Evolutionary conservation across 495 filamentous ascomycete species (phyloP).

Genomic region (Lentithecium fluviatile): DNA sequence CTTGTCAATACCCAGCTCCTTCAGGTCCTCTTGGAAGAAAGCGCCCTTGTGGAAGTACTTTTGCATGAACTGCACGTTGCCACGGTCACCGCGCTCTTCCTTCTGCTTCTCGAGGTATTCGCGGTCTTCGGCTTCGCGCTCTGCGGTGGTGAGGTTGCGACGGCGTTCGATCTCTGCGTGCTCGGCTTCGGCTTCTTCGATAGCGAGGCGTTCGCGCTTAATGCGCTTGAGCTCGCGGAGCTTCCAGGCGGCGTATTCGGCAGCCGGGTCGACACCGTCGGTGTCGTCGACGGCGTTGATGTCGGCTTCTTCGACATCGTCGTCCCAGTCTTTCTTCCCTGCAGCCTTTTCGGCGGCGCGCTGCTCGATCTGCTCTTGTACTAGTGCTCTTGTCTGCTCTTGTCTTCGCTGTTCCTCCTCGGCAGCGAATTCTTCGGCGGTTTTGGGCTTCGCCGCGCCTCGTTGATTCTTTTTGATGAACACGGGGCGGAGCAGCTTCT

Average conservation of each 20-base stretch:
- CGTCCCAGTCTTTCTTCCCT: conserved; percentile 79
- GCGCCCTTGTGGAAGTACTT: conserved; percentile 97
- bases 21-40: conserved; percentile 82
- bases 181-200: conserved; percentile 81
- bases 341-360: conserved; percentile 71
- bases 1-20: conserved; percentile 67
- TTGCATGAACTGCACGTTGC: conserved; percentile 89
- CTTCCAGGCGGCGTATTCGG: conserved; percentile 91
- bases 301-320: conserved; percentile 59
- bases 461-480: conserved; percentile 87
- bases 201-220: conserved; percentile 77
- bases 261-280: conserved; percentile 83
- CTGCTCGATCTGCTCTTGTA: conserved; percentile 85
- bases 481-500: conserved; percentile 78
- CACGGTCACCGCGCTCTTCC: conserved; percentile 80
- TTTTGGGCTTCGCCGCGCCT: conserved; percentile 35
- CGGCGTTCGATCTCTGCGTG: conserved; percentile 86
- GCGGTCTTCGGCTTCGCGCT: conserved; percentile 82
- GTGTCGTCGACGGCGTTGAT: conserved; percentile 75
- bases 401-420: conserved; percentile 34
- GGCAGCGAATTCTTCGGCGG: conserved; percentile 26
- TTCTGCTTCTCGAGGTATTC: conserved; percentile 74
- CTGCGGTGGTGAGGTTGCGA: conserved; percentile 80
- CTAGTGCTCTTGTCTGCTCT: conserved; percentile 64
- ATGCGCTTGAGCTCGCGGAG: conserved; percentile 85